Base-by-base conservation (phyloP, 768 basidiomycete genomes). In the Lactarius psammicola region DNA sequence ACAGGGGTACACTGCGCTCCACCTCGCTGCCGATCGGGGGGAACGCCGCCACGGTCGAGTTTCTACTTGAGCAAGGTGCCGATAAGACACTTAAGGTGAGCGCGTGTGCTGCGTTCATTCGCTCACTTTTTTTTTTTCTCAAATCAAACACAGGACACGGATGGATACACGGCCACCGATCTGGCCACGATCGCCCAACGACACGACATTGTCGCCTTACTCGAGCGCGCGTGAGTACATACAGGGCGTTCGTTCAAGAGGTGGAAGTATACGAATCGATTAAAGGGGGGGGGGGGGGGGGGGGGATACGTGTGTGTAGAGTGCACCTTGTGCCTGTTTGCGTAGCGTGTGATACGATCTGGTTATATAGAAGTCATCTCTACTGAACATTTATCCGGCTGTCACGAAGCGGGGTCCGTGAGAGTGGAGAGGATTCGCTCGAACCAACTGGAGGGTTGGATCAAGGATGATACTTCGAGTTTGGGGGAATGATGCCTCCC, bases 11-110 rank as follows among this genome's bases (percentile, higher is more conserved):
- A 92, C 94, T 0, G 82, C 94, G 9, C 76, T 97, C 23, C 95
- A 97, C 71, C 80, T 95, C 0, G 94, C 95, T 5, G 85, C 87
- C 31, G 95, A 97, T 75, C 80, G 94, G 72, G 95, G n/a, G 95
- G 1, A 81, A 86, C 71, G 62, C 78, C 8, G 78, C 80, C 0
- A 77, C 84, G 3, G 88, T 90, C 2, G 76, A 80, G 68, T 63
- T 86, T 5, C 75, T 97, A 46, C 73, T 95, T n/a, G 70, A 78
- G 26, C 78, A 79, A 59, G 92, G 91, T 4, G 94, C 89, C 6
- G 85, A 93, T 70, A 74, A 71, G 53, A 75, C 76, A 36, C 76
- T 90, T 53, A 87, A 88, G 83, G 94, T 92, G 67, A 66, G 59
- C 53, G 69, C 54, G 9, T 66, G 65, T 38, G 51, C 44, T 65